Conservation (phyloP, 495 filamentous ascomycete genomes). For the Lepraria neglecta region DNA sequence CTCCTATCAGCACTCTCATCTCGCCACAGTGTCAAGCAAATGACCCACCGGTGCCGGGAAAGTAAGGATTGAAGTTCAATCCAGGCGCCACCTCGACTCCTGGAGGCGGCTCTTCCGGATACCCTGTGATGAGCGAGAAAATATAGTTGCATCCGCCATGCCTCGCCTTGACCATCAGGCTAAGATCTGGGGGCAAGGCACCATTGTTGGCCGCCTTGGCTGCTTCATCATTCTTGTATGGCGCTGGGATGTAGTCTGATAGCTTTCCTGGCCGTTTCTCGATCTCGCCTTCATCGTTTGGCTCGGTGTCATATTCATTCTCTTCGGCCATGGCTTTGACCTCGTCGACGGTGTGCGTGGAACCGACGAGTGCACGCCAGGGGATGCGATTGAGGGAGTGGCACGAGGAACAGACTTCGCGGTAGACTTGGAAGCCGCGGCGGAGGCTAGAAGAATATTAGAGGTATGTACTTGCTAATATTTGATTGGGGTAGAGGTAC, state of each 20-base stretch:
- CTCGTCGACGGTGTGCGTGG: constrained; percentile 90
- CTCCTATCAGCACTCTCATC: constrained; percentile 6
- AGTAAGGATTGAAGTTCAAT: constrained; percentile 99
- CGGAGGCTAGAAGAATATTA: constrained; percentile 61
- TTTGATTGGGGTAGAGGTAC: constrained; percentile 48
- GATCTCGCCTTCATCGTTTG: constrained; percentile 95
- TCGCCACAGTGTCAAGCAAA: background rate
- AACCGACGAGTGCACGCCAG: constrained; percentile 87
- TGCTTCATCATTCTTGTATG: constrained; percentile 98
- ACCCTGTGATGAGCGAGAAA: constrained; percentile 94
- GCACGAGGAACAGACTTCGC: constrained; percentile 95
- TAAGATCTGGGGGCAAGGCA: constrained; percentile 94
- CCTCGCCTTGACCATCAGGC: constrained; percentile 92
- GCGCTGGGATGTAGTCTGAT: constrained; percentile 88
- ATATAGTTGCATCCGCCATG: constrained; percentile 99
- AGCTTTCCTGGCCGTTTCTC: constrained; percentile 97
- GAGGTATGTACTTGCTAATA: background rate
- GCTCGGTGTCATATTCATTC: constrained; percentile 97
- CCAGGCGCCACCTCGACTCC: constrained; percentile 74
- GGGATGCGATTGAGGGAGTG: constrained; percentile 93
- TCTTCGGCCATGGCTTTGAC: constrained; percentile 95
- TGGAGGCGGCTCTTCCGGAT: constrained; percentile 92
- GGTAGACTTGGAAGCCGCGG: constrained; percentile 99
- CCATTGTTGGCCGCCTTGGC: constrained; percentile 97
- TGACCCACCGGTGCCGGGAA: constrained; percentile 75